These are phyloP conservation scores for Micromonas commoda DNA, from an alignment of 139 green algal species.

Conservation along the genomic window DNA sequence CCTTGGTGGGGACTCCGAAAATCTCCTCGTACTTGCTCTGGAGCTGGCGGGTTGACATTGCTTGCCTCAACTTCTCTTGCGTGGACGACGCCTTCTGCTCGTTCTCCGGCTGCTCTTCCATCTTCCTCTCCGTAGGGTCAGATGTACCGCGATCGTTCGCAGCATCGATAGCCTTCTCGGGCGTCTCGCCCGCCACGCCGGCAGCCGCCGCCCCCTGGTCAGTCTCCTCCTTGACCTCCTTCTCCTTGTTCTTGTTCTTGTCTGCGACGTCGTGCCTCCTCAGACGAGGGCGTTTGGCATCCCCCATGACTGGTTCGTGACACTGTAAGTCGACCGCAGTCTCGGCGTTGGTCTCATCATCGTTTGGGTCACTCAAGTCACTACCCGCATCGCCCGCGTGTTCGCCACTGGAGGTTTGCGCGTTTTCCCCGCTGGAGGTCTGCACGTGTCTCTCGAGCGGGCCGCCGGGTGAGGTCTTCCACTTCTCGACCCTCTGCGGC, in stretches of 20 bases:
- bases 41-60: background rate
- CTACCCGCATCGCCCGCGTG: background rate
- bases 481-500: background rate
- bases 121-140: too few relatives aligned
- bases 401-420: background rate
- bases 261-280: too few relatives aligned
- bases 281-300: too few relatives aligned
- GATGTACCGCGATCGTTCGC: too few relatives aligned
- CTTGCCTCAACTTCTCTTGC: background rate
- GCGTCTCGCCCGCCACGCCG: too few relatives aligned
- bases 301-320: too few relatives aligned
- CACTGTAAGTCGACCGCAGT: too few relatives aligned
- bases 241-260: too few relatives aligned
- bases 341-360: background rate
- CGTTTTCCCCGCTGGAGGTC: background rate
- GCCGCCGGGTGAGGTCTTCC: background rate
- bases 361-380: background rate
- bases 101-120: background rate
- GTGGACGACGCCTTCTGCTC: background rate
- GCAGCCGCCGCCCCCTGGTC: too few relatives aligned
- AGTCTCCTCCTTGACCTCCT: too few relatives aligned
- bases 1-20: conserved; percentile 5
- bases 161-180: too few relatives aligned
- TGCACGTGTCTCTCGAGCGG: background rate
- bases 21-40: background rate